Evolutionary conservation across 768 basidiomycete species (phyloP).

Genomic region (Collybiopsis confluens): DNA sequence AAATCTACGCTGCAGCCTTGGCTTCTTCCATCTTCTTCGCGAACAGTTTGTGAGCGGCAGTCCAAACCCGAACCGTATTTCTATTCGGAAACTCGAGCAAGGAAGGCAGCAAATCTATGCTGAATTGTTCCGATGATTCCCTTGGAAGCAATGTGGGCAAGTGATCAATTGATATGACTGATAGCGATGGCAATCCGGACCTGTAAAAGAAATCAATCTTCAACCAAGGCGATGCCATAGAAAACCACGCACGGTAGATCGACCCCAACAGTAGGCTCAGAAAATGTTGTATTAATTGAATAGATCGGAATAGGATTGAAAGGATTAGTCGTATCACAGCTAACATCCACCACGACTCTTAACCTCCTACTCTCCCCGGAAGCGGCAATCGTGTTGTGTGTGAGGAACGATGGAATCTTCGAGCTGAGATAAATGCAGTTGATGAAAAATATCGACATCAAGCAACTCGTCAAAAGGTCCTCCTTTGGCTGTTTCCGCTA

Average conservation of each 20-base stretch:
- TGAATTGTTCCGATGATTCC: conserved; percentile 97
- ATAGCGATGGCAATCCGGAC: conserved; percentile 60
- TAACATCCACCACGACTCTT: conserved; percentile 90
- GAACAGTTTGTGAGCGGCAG: conserved; percentile 64
- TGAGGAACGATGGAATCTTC: conserved; percentile 80
- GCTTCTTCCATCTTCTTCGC: conserved; percentile 47
- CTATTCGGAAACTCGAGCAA: conserved; percentile 63
- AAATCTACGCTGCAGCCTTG: conserved; percentile 13
- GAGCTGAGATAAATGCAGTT: conserved; percentile 98
- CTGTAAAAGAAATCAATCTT: conserved; percentile 27
- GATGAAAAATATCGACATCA: conserved; percentile 94
- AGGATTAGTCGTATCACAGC: conserved; percentile 98
- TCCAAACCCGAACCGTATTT: conserved; percentile 58
- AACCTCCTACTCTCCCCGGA: conserved; percentile 69
- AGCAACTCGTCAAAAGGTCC: conserved; percentile 95
- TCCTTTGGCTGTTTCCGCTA: conserved; percentile 94
- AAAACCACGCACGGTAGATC: conserved; percentile 61
- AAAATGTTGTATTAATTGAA: conserved; percentile 88
- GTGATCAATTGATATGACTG: conserved; percentile 95
- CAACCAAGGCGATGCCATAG: conserved; percentile 1
- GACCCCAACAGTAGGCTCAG: conserved; percentile 85
- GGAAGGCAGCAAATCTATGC: conserved; percentile 79
- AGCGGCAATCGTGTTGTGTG: conserved; percentile 60
- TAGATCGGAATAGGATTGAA: conserved; percentile 98
- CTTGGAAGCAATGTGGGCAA: conserved; percentile 92